Evolutionary conservation across 2,329 filamentous ascomycete genomes (phyloP), one percentile per base, ranked within the genome.

Genomic region (Curvularia verruculosa): DNA sequence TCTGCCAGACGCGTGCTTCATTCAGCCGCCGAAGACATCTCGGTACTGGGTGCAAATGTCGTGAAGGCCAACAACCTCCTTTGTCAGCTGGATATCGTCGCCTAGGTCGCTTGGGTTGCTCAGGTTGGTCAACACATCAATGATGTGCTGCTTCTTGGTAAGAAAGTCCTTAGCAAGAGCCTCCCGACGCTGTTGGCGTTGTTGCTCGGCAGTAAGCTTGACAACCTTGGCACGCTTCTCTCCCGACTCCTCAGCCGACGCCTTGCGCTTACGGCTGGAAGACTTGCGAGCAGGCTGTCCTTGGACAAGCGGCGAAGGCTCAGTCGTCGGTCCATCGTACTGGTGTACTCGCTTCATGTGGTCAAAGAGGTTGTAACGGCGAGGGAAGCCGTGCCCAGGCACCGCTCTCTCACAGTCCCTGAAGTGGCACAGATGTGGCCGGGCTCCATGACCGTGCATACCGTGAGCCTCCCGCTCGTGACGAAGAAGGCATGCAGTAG

Each of bases 391-490:
- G 75, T 94, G 92, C 68, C 92, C 92, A 23, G 85, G 82, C 31
- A 89, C 82, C 56, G 91, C 87, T 63, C 94, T 89, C 72, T 97
- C 92, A 72, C 94, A 98, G 60, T 91, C 92, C 26, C 89, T 84
- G 77, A 94, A 95, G 58, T 88, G 86, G 85, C 49, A 98, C 49
- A 95, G 85, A 75, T 94, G 93, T 13, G 94, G 93, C 78, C 96
- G 94, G 71, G 94, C 90, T 60, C 93, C 93, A 69, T 97, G 93
- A 63, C 93, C 93, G 74, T 97, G 94, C 84, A 97, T 90, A 67
- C 92, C 93, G 75, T 98, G 94, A 49, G 93, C 93, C 80, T 98
- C 94, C 59, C 94, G 89, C 82, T 97, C 94, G 73, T 98, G 94
- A 59, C 94, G 91, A 59, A 97, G 89, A 24, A 96, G 85, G 78